phyloP scores from a whole-genome alignment of 371 early-diverging fungal species.

The Mucor mucedo region DNA sequence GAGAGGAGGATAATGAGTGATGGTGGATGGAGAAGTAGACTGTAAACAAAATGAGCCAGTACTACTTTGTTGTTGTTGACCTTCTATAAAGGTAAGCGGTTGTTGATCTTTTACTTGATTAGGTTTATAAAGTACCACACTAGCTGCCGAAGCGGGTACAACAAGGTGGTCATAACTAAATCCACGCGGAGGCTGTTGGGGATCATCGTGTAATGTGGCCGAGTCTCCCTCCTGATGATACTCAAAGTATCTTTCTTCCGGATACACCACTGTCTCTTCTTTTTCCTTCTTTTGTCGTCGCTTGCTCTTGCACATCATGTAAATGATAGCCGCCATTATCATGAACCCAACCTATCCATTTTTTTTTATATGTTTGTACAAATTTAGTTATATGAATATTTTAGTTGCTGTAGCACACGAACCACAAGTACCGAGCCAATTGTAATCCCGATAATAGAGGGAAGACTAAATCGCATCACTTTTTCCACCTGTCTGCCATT shows the following conservation, averaged over 20 bases:
- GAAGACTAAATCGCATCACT: neutral
- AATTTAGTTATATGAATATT: conserved; percentile 20
- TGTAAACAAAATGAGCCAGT: conserved; percentile 9
- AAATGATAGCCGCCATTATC: neutral
- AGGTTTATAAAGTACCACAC: neutral
- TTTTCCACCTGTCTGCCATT: neutral
- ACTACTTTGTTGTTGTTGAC: conserved; percentile 12
- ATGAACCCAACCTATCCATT: conserved; percentile 6
- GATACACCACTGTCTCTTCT: neutral
- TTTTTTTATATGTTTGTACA: no score
- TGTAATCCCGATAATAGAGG: conserved; percentile 21
- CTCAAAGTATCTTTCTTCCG: neutral
- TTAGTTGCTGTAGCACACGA: neutral
- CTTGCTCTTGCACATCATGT: neutral
- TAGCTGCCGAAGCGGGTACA: neutral
- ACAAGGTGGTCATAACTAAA: conserved; percentile 12
- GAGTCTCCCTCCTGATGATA: conserved; percentile 3
- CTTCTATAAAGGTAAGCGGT: conserved; percentile 2
- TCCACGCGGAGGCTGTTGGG: conserved; percentile 8
- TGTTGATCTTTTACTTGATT: conserved; percentile 16
- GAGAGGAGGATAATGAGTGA: neutral
- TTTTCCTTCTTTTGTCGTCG: neutral
- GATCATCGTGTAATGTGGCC: conserved; percentile 13
- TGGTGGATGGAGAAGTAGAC: neutral
- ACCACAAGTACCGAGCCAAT: conserved; percentile 25